Base-by-base conservation (phyloP, 306 rosid species). In the Psophocarpus tetragonolobus region DNA sequence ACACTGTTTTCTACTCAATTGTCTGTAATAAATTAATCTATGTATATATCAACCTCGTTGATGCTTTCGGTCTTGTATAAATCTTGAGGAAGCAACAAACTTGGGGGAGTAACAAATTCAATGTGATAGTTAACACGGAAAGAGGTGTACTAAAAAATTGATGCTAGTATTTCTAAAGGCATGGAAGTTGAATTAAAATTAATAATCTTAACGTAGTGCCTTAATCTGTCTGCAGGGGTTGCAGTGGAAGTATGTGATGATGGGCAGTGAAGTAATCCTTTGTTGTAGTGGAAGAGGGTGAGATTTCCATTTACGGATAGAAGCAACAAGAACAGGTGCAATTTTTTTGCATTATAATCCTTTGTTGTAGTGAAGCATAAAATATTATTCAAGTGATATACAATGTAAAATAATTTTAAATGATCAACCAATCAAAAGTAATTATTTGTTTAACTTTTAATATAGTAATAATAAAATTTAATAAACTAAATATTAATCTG, bases 321-420 rank as follows among this genome's bases (percentile, higher is more conserved):
- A 4, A 48, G 85, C 89, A 41, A 89, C 82, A 27, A 77, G 8
- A 39, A 89, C 88, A 4, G 81, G 74, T 2, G 74, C 87, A 8
- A 85, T n/a, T n/a, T n/a, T n/a, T n/a, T n/a, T n/a, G n/a, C n/a
- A n/a, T n/a, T n/a, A n/a, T n/a, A n/a, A n/a, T n/a, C n/a, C n/a
- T n/a, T n/a, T n/a, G n/a, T n/a, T n/a, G n/a, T n/a, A n/a, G n/a
- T n/a, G n/a, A n/a, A n/a, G n/a, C n/a, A n/a, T n/a, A n/a, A n/a
- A n/a, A n/a, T n/a, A n/a, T n/a, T n/a, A n/a, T n/a, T n/a, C n/a
- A n/a, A n/a, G n/a, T n/a, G n/a, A n/a, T n/a, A n/a, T n/a, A n/a
- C n/a, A n/a, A n/a, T n/a, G n/a, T n/a, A n/a, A n/a, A n/a, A n/a
- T n/a, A n/a, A n/a, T n/a, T n/a, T n/a, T n/a, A n/a, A n/a, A n/a